Evolutionary conservation across 768 basidiomycete species (phyloP), one percentile per base, ranked within the genome.

Genomic region (Naganishia vaughanmartiniae): DNA sequence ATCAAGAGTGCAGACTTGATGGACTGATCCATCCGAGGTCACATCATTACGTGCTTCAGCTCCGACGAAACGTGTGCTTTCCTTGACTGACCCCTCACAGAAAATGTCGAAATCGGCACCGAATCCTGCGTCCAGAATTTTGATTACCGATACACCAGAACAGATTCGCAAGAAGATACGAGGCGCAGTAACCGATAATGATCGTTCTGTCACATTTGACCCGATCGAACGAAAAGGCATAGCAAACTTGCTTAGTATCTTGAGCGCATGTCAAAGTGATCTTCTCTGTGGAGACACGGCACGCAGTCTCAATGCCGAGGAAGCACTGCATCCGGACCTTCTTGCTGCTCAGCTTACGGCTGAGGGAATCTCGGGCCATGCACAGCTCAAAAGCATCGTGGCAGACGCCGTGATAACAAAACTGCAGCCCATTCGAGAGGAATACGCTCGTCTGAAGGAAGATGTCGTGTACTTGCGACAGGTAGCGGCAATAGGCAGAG

Each of bases 101-200:
- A 98, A 97, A 79, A 98, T 98, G 93, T 96, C 94, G 42, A 97
- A 97, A 80, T 97, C 94, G 0, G 85, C 92, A 0, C 89, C 88
- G 0, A 88, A 91, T 77, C 70, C 86, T 0, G 81, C 86, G 19
- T 94, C 93, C 0, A 89, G 93, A 30, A 92, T 97, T 77, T 85
- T 92, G 67, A 84, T 98, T 46, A 94, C 90, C 30, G 94, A 97
- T 78, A 81, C 86, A 0, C 79, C 85, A 12, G 74, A 81, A 0
- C 81, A 86, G 76, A 91, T 95, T 54, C 77, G 79, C 55, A 76
- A 84, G 30, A 96, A 95, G 79, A 85, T 97, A 69, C 87, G 88
- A 24, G 83, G 84, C 7, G 90, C 94, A 0, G 89, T 93, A 1
- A 97, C 94, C 0, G 95, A 97, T 79, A 90, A 92, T 0, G 85